Conservation (phyloP, 768 basidiomycete species). For the Phanerochaete sordida region DNA sequence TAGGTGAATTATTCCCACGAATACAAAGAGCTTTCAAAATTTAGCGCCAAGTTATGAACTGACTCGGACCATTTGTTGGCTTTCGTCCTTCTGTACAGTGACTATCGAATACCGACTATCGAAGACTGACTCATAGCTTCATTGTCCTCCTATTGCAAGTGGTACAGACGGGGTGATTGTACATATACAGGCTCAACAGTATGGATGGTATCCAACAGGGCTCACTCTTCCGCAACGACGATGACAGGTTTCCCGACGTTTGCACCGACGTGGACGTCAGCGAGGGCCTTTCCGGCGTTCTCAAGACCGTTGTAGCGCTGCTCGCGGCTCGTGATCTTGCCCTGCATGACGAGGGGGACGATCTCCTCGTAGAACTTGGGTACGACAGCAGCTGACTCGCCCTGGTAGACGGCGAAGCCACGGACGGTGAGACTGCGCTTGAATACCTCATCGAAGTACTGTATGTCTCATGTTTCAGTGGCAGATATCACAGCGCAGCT, state of each 20-base stretch:
- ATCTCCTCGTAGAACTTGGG: conserved; percentile 3
- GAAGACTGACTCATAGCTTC: no score
- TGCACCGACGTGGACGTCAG: conserved; percentile 4
- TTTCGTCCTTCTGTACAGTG: no score
- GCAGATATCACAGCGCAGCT: no score
- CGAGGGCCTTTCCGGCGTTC: conserved; percentile 6
- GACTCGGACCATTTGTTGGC: no score
- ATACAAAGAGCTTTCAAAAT: no score
- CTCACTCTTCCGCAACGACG: conserved; percentile 7
- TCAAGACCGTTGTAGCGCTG: conserved; percentile 7
- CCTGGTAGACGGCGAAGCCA: background rate
- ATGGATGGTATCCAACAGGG: background rate
- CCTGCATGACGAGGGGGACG: background rate
- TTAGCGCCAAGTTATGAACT: no score
- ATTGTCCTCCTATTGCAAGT: no score
- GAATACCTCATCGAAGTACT: conserved; percentile 10
- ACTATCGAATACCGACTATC: no score
- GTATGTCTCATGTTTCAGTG: no score
- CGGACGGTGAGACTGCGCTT: conserved; percentile 2
- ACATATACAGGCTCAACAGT: no score
- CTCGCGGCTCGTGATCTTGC: conserved; percentile 10
- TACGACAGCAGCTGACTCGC: background rate
- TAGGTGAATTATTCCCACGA: no score
- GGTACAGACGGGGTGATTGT: no score
- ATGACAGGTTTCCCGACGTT: conserved; percentile 10